Base-by-base conservation (phyloP, 306 rosid species). In the Corylus heterophylla region DNA sequence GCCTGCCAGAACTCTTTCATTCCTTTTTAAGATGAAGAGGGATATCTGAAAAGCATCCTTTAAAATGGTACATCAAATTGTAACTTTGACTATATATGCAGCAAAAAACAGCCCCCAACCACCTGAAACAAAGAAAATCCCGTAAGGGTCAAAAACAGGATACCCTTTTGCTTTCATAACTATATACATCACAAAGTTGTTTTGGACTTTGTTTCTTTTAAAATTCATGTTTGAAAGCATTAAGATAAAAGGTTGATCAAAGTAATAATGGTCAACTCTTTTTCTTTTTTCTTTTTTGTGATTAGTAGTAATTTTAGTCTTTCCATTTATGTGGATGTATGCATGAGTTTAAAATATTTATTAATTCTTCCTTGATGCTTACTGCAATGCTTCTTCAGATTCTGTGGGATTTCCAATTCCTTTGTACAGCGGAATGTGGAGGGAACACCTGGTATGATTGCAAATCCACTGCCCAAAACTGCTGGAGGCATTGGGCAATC, bases 331-430 rank as follows among this genome's bases (percentile, higher is more conserved):
- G 62, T 2, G 16, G 11, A n/a, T 37, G 42, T 73, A 47, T 55
- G 48, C 64, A 51, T 63, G 51, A 54, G 27, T 67, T 48, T 56
- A 14, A 59, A 14, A 59, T 37, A 6, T 75, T 35, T 73, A 37
- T 14, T 18, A 35, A 29, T 77, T 70, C 48, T 63, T 50, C 29
- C 78, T 83, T 71, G 56, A 72, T 76, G 54, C 45, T 85, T 42
- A 47, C 12, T 31, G 63, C 85, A 69, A 67, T 85, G 54, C 42
- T 76, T 80, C 56, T 74, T 76, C 87, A 96, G 99, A 87, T 96
- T 96, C 84, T 88, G 96, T 86, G 92, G 88, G 73, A 89, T 96
- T 77, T 80, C 88, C 76, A 96, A 88, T 83, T 78, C 96, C 81
- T 89, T 82, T 75, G 95, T 96, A 45, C 79, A 11, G 77, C 88